Base-by-base conservation (phyloP, 257 asterid species). In the Knoxia roxburghii region DNA sequence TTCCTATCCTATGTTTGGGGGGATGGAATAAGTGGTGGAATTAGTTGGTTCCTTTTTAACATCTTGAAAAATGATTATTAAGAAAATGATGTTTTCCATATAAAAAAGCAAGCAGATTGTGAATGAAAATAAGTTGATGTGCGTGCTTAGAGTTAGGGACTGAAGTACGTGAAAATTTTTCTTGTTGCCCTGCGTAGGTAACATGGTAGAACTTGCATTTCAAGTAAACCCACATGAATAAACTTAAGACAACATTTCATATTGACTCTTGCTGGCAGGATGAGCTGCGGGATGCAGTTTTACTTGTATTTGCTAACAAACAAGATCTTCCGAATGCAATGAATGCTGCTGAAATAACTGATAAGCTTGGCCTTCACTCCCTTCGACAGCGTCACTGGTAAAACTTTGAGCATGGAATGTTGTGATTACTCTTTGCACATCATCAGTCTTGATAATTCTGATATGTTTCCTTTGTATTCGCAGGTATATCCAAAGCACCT, bases 381-480 rank as follows among this genome's bases (percentile, higher is more conserved):
- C 95, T 89, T 77, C 75, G 94, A 82, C 97, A 90, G 87, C 95
- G 93, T 56, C 94, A 90, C 85, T 90, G 97, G 97, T 90, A 81
- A 33, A 29, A 26, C 60, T 76, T 66, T 33, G 54, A 64, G 61
- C 51, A 37, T 51, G 13, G 5, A 1, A 0, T 3, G 50, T 51
- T 1, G 45, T 51, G 17, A 21, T 3, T 8, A 51, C 46, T 51
- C 21, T 13, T 15, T 2, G 33, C 6, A 61, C 26, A 24, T 33
- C 14, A 11, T 21, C 2, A 7, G 29, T 35, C 17, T 45, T 15
- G 23, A 20, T 61, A 63, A 3, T 43, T 64, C 14, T 43, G 39
- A 52, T 32, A 32, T 51, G 53, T 12, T 41, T 56, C 21, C 56
- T 57, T 46, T n/a, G 45, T 59, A 4, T 61, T 56, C 76, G 69